A percentile compares a stretch with the other conserved stretches of the same genome.
Evolutionary conservation across 768 basidiomycete species (phyloP).

Genomic region (Harrya chromipes): DNA sequence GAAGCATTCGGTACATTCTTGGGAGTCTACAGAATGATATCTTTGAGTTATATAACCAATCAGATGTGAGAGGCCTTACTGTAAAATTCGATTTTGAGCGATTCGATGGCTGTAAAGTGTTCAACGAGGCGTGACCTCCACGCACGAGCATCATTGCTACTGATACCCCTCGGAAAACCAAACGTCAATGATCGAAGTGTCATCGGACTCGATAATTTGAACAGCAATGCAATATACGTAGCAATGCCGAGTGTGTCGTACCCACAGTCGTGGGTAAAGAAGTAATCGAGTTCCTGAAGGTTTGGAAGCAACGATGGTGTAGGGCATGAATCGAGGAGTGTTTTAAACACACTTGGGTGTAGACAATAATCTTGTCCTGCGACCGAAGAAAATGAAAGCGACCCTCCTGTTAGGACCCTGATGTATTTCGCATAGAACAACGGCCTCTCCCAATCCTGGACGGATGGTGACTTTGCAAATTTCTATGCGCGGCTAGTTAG

Average conservation of each 20-base stretch:
- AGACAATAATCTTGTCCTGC: not conserved
- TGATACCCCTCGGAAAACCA: constrained; percentile 14
- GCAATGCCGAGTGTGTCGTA: not conserved
- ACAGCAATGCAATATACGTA: constrained; percentile 12
- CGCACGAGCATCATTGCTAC: constrained; percentile 9
- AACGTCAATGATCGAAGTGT: constrained; percentile 15
- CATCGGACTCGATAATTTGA: constrained; percentile 5
- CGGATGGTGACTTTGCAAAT: constrained; percentile 10
- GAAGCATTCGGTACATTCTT: constrained; percentile 16
- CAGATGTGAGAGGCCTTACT: constrained; percentile 4
- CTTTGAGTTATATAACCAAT: not conserved
- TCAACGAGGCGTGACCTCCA: constrained; percentile 11
- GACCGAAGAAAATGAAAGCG: constrained; percentile 11
- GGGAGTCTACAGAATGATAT: constrained; percentile 2
- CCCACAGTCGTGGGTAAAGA: constrained; percentile 1
- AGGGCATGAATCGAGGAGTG: constrained; percentile 20
- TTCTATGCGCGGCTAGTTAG: constrained; percentile 6
- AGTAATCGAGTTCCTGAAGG: constrained; percentile 21
- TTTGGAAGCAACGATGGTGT: constrained; percentile 19
- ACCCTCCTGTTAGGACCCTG: constrained; percentile 1
- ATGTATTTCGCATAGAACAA: constrained; percentile 19
- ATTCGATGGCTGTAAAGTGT: constrained; percentile 12
- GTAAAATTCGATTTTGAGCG: constrained; percentile 18
- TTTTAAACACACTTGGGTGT: constrained; percentile 15
- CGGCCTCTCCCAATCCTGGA: constrained; percentile 17